Conservation (phyloP, 2,329 filamentous ascomycete genomes). For the Ophiocordyceps sinensis region DNA sequence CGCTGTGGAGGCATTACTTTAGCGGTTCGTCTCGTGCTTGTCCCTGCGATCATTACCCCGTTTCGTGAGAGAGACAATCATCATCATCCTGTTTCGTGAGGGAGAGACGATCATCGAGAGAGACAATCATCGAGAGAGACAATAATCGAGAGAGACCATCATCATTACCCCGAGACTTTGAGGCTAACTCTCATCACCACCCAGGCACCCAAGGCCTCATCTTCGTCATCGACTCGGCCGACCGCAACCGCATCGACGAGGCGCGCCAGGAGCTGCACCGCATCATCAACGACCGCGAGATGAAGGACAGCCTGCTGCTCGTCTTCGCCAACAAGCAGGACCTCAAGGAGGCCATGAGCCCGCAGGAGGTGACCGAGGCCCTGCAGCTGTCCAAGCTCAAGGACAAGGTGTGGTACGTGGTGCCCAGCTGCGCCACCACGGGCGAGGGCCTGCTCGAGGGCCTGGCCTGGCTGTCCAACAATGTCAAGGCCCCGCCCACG, state of each 20-base stretch:
- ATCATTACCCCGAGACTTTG: too few species aligned
- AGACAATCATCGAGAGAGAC: too few species aligned
- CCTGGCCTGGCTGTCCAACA: conserved; percentile 71
- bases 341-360: conserved; percentile 67
- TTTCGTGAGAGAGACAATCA: not conserved
- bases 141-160: too few species aligned
- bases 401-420: conserved; percentile 75
- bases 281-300: conserved; percentile 95
- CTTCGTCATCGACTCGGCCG: conserved; percentile 95
- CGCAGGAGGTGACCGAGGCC: conserved; percentile 64
- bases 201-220: conserved; percentile 90
- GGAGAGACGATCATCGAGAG: too few species aligned
- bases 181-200: not conserved
- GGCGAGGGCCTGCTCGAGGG: conserved; percentile 73
- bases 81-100: too few species aligned
- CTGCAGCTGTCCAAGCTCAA: conserved; percentile 65
- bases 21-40: conserved; percentile 37
- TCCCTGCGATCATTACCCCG: not conserved
- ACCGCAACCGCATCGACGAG: conserved; percentile 82
- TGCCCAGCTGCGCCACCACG: conserved; percentile 68
- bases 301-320: conserved; percentile 85
- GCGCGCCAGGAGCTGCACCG: conserved; percentile 86
- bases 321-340: conserved; percentile 99
- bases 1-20: conserved; percentile 99
- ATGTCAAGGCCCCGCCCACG: conserved; percentile 53